Percentiles rank a stretch among this genome's conserved stretches.
phyloP scores from a whole-genome alignment of 2,329 filamentous ascomycete genomes.

The Coniochaeta ligniaria region DNA sequence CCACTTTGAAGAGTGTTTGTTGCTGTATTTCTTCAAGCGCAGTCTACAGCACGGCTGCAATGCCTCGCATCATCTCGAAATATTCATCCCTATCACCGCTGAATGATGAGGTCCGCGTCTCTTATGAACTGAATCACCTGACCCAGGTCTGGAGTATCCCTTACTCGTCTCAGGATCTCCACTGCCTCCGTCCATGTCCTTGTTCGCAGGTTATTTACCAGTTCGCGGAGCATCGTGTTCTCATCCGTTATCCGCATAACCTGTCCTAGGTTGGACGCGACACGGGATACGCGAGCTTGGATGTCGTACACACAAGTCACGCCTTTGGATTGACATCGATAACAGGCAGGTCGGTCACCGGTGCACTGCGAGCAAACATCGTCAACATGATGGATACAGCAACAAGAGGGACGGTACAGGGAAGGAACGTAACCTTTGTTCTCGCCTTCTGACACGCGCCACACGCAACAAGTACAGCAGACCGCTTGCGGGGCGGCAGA shows the following conservation, averaged over 20 bases:
- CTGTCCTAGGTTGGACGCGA: no score
- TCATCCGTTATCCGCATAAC: no score
- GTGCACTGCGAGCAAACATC: neutral
- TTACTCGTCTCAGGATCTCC: neutral
- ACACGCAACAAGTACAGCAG: no score
- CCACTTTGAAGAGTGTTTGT: no score
- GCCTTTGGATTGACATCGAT: neutral
- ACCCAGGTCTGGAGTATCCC: neutral
- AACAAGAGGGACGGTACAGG: no score
- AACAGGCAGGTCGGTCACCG: neutral
- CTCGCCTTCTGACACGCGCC: no score
- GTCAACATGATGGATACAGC: neutral
- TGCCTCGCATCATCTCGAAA: no score
- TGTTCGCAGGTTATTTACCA: neutral
- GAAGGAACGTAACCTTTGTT: no score
- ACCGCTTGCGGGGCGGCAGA: no score
- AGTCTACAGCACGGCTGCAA: no score
- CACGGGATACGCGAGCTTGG: no score
- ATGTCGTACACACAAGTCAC: neutral
- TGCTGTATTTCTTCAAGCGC: no score
- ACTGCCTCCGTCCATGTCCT: neutral
- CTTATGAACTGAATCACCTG: neutral
- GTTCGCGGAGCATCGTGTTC: neutral
- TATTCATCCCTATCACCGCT: neutral
- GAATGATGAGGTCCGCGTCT: neutral